A percentile compares a stretch with the other conserved stretches of the same genome.
These are phyloP conservation scores for Hypoxylon sp. DNA, from an alignment of 2,329 filamentous ascomycete genomes.

Conservation along the genomic window DNA sequence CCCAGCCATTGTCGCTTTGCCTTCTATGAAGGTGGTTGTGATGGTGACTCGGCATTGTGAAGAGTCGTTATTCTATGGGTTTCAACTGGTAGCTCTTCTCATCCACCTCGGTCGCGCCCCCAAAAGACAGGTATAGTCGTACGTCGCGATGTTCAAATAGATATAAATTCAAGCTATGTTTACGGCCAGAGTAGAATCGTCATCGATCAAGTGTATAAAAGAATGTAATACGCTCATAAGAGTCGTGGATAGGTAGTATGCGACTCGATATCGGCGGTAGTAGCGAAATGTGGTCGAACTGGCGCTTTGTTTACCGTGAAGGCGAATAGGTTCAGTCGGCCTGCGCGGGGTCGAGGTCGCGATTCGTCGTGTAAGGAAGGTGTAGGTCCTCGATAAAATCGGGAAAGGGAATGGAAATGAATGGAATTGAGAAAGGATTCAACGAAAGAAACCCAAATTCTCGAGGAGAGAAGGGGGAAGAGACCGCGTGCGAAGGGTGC, in stretches of 20 bases:
- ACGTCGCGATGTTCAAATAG: not conserved
- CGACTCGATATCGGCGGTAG: conserved; percentile 32
- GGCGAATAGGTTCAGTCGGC: conserved; percentile 38
- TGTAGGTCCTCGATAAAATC: conserved; percentile 46
- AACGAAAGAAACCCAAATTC: conserved; percentile 41
- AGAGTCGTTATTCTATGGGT: conserved; percentile 9
- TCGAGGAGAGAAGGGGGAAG: conserved; percentile 34
- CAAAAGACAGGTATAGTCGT: conserved; percentile 11
- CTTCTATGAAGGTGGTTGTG: conserved; percentile 49
- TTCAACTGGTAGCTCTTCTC: conserved; percentile 16
- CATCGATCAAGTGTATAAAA: conserved; percentile 28
- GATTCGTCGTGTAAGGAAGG: conserved; percentile 42
- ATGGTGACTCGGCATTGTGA: conserved; percentile 43
- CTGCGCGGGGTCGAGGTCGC: conserved; percentile 35
- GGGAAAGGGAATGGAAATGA: conserved; percentile 43
- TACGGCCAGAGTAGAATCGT: conserved; percentile 8
- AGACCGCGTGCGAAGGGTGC: conserved; percentile 40
- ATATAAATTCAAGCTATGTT: conserved; percentile 14
- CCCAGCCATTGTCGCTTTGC: conserved; percentile 44
- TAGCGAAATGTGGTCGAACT: conserved; percentile 40
- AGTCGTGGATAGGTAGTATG: conserved; percentile 34
- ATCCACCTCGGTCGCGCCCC: conserved; percentile 24
- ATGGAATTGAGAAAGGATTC: conserved; percentile 46
- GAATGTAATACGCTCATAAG: conserved; percentile 48
- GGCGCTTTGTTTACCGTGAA: conserved; percentile 36